Conservation (phyloP, 208 protist species). For the Acanthamoeba castellanii region DNA sequence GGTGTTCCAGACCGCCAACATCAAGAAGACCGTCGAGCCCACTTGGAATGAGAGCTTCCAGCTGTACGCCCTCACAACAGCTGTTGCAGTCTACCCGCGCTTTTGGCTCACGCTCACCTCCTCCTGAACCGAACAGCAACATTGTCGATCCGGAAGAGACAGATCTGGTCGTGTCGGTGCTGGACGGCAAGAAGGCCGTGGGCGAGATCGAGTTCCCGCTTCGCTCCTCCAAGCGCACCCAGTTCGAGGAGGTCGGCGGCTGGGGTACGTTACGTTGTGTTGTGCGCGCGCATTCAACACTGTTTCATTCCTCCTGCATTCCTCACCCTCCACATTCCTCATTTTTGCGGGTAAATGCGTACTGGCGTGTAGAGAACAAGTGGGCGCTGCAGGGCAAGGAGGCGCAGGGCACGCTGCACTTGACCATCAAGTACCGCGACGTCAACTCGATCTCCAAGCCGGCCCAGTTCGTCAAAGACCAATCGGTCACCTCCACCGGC, state of each 20-base stretch:
- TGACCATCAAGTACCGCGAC: slow-evolving; percentile 56
- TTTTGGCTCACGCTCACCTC: neutral
- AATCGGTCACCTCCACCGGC: neutral
- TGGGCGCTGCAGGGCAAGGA: slow-evolving; percentile 39
- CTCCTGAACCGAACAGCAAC: slow-evolving; percentile 28
- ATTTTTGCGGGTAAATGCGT: neutral
- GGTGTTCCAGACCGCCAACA: slow-evolving; percentile 26
- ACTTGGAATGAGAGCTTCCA: slow-evolving; percentile 71
- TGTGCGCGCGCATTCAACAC: too few species aligned
- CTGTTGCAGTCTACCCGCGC: neutral
- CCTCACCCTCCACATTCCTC: neutral
- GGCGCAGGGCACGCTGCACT: neutral
- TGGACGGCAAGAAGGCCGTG: slow-evolving; percentile 58
- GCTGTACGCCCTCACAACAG: neutral
- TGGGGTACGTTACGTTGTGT: slow-evolving; percentile 11
- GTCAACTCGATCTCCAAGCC: slow-evolving; percentile 44
- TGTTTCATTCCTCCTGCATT: neutral
- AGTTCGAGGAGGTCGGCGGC: slow-evolving; percentile 59
- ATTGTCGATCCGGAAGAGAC: slow-evolving; percentile 71
- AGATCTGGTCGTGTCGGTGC: slow-evolving; percentile 10
- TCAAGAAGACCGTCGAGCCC: slow-evolving; percentile 37
- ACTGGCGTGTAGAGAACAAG: slow-evolving; percentile 7
- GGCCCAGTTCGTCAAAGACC: slow-evolving; percentile 58
- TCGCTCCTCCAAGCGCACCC: slow-evolving; percentile 34
- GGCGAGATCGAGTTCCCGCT: slow-evolving; percentile 54